A percentile compares a stretch with the other conserved stretches of the same genome.
Conservation (phyloP, 1,139 yeast genomes). For the Pichia sp. region DNA sequence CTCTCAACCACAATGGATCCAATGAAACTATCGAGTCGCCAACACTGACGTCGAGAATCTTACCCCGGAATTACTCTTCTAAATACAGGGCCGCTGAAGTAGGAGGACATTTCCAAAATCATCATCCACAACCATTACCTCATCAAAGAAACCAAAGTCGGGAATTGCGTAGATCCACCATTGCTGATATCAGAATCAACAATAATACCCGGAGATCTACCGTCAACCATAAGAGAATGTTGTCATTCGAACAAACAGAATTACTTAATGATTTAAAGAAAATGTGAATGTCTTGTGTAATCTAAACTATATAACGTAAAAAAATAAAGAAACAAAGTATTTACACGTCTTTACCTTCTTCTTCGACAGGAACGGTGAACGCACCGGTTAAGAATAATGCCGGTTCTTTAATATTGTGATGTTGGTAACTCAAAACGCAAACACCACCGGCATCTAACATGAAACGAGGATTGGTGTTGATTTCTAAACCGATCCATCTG, state of each 20-base stretch:
- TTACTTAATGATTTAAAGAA: constrained; percentile 41
- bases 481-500: constrained; percentile 70
- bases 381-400: constrained; percentile 83
- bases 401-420: constrained; percentile 80
- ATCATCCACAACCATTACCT: too few species aligned
- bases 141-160: constrained; percentile 1
- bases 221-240: constrained; percentile 34
- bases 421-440: constrained; percentile 89
- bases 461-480: constrained; percentile 69
- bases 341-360: constrained; percentile 33
- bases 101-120: not conserved
- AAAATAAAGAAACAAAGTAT: too few species aligned
- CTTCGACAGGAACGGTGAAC: constrained; percentile 66
- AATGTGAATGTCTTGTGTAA: not conserved
- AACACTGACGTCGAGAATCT: not conserved
- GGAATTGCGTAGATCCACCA: constrained; percentile 1
- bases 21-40: constrained; percentile 1
- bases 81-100: constrained; percentile 3
- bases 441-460: constrained; percentile 94
- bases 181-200: not conserved
- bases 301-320: not conserved
- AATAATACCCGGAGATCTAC: not conserved
- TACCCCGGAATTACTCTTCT: constrained; percentile 1
- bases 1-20: not conserved
- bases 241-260: constrained; percentile 51